Evolutionary conservation across 2,329 filamentous ascomycete genomes (phyloP).

Genomic region (Pseudocercospora musae): DNA sequence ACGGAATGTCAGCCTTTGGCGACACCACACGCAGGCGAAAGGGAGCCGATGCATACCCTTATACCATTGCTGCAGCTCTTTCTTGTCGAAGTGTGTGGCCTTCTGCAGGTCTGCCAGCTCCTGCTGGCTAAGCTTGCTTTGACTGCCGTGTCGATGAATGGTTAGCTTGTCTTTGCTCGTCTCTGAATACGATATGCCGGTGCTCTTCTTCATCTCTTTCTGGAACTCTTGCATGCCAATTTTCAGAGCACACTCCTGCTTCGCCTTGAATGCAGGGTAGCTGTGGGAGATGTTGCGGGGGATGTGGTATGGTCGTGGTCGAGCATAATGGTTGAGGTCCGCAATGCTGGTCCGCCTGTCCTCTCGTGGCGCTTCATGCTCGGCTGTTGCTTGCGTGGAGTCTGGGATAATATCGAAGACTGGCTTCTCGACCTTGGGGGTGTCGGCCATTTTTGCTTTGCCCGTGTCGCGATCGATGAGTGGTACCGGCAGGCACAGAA

Average conservation of each 20-base stretch:
- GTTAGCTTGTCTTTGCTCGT: conserved; percentile 33
- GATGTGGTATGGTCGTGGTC: conserved; percentile 34
- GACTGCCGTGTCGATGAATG: conserved; percentile 55
- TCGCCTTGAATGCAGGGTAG: conserved; percentile 34
- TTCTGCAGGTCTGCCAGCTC: conserved; percentile 94
- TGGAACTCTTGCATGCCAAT: conserved; percentile 34
- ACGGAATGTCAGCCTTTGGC: conserved; percentile 16
- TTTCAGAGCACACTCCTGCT: conserved; percentile 33
- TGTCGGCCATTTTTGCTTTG: conserved; percentile 22
- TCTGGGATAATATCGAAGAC: conserved; percentile 27
- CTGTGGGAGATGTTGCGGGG: conserved; percentile 31
- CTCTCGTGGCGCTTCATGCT: conserved; percentile 7
- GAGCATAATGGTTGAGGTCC: conserved; percentile 33
- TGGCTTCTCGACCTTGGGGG: conserved; percentile 20
- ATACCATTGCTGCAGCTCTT: conserved; percentile 99
- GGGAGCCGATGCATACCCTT: conserved; percentile 65
- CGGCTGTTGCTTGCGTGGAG: conserved; percentile 2
- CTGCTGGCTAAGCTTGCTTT: conserved; percentile 96
- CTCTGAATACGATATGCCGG: conserved; percentile 28
- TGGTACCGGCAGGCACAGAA: neutral
- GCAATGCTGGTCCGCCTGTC: conserved; percentile 18
- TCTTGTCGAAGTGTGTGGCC: conserved; percentile 98
- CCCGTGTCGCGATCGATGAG: neutral
- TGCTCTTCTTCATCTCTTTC: conserved; percentile 31
- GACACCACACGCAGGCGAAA: neutral